Conservation (phyloP, 2,329 filamentous ascomycete species). For the Aureobasidium sp. region DNA sequence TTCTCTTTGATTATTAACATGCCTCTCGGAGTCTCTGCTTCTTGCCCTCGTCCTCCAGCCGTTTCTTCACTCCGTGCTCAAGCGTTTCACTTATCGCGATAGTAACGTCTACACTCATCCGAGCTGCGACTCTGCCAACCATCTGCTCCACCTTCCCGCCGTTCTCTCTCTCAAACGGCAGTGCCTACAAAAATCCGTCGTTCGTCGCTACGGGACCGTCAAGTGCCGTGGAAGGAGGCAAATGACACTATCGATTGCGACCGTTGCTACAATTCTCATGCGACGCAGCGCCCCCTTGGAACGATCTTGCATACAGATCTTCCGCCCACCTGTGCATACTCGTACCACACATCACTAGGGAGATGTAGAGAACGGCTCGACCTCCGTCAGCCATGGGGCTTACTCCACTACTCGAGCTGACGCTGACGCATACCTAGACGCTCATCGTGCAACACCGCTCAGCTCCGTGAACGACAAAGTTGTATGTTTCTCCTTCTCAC, state of each 20-base stretch:
- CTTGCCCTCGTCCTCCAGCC: background rate
- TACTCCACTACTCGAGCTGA: background rate
- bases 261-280: background rate
- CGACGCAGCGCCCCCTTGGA: background rate
- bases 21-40: background rate
- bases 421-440: background rate
- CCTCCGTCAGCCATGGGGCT: background rate
- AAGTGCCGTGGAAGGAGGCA: constrained; percentile 1
- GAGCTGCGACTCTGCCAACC: background rate
- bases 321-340: background rate
- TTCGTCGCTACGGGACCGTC: constrained; percentile 5
- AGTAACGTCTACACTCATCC: background rate
- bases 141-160: constrained; percentile 1
- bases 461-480: background rate
- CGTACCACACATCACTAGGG: background rate
- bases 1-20: background rate
- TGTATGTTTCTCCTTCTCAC: background rate
- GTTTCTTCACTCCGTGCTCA: background rate
- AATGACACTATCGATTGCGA: constrained; percentile 9
- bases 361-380: background rate
- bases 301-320: background rate
- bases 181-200: constrained; percentile 7
- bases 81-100: background rate
- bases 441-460: background rate
- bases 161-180: background rate